Conservation (phyloP, 163 green algal genomes). For the Scenedesmus sp. region DNA sequence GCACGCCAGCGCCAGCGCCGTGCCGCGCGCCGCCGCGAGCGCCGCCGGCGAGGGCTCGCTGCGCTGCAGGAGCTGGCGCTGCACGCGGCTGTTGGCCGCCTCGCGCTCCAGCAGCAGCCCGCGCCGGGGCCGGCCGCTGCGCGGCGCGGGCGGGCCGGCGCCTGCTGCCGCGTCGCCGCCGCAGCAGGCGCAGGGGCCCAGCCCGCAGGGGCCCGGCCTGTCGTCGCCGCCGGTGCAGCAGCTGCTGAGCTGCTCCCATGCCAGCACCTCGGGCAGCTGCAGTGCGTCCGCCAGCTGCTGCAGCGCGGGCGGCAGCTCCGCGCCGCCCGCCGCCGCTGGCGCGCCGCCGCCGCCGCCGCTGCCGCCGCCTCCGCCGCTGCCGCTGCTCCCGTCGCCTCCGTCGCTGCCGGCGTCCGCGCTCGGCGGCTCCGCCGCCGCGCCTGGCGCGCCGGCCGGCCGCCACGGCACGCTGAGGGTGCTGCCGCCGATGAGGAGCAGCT, state of each 20-base stretch:
- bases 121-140: too few species aligned
- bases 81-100: too few species aligned
- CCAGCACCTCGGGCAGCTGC: not conserved
- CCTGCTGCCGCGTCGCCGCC: not conserved
- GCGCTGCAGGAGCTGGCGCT: not conserved
- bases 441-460: not conserved
- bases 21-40: conserved; percentile 2
- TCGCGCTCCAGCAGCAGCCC: too few species aligned
- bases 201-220: conserved; percentile 5
- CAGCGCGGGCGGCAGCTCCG: not conserved
- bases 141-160: too few species aligned
- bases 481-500: conserved; percentile 60
- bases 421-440: too few species aligned
- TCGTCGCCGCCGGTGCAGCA: not conserved
- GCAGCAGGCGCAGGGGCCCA: conserved; percentile 31
- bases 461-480: conserved; percentile 28
- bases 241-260: too few species aligned
- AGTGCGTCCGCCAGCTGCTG: not conserved
- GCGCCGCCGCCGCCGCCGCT: not conserved
- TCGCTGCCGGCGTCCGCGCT: not conserved
- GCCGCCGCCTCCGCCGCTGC: not conserved
- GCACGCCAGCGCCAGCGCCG: conserved; percentile 14
- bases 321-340: not conserved
- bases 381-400: not conserved
- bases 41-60: conserved; percentile 22